A percentile compares a stretch with the other conserved stretches of the same genome.
Conservation (phyloP, 225 moss, liverwort and hornwort species). For the Physcomitrellopsis africana region DNA sequence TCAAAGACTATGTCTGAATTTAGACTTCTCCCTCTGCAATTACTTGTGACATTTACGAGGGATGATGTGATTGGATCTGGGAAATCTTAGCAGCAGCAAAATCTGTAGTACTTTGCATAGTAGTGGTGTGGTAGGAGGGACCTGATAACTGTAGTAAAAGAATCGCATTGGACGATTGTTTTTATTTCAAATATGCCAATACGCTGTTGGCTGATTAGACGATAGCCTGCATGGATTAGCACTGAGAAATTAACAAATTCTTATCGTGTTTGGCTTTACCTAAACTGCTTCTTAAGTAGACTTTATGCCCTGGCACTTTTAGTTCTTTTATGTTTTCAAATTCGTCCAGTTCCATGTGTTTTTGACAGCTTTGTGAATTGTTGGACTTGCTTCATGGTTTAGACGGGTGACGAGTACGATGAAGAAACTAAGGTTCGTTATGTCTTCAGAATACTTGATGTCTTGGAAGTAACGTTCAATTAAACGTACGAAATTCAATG, state of each 20-base stretch:
- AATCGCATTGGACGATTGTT: background rate
- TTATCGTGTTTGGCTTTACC: background rate
- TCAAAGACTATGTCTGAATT: background rate
- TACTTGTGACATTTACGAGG: conserved; percentile 7
- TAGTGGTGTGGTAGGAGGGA: conserved; percentile 2
- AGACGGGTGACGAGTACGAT: background rate
- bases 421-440: background rate
- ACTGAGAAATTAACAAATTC: background rate
- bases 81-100: conserved; percentile 10
- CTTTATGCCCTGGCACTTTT: background rate
- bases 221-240: background rate
- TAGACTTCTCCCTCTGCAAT: background rate
- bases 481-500: too few species aligned
- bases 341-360: conserved; percentile 1
- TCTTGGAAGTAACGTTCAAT: conserved; percentile 7
- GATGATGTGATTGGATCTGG: conserved; percentile 13
- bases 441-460: background rate
- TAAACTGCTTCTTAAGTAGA: background rate
- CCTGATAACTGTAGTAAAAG: background rate
- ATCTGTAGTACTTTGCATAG: conserved; percentile 7
- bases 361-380: conserved; percentile 14
- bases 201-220: background rate
- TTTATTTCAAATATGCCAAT: conserved; percentile 1
- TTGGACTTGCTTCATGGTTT: conserved; percentile 14
- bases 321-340: background rate